Evolutionary conservation across 306 rosid species (phyloP), one percentile per base, ranked within the genome.

Genomic region (Aeschynomene evenia): DNA sequence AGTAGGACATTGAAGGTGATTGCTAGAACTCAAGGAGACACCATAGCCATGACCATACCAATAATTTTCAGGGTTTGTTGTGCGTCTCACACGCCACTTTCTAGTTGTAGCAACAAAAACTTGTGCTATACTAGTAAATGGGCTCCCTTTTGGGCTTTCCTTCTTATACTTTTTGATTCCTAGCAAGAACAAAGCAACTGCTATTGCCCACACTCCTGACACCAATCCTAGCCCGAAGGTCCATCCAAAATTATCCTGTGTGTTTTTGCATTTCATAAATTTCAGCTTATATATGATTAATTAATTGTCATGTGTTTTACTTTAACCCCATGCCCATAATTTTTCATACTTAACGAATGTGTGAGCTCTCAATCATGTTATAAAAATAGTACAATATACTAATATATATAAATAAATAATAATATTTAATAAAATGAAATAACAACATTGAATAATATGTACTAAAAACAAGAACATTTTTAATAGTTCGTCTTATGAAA

Each of bases 171-270:
- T 57, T 19, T 37, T 77, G 0, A 57, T 43, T 45, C 91, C 91
- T 0, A 59, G 1, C 29, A 86, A 16, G 58, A 83, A 83, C 28
- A 79, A 4, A 3, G 21, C 5, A 1, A 86, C 13, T 2, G 86
- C 82, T 56, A 61, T 66, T 2, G 33, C 83, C 81, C 81, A 10
- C 9, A 82, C 81, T 9, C 33, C 85, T 7, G 71, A 70, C 24
- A 76, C 29, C 22, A 86, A 55, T 36, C 85, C 81, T 14, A 81
- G 59, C 0, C 83, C 83, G 12, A 68, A 29, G 1, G 45, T 80
- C 91, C 91, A 83, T 58, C 91, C 77, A 7, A 81, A 43, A 37
- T 81, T 81, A 51, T 86, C 88, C 88, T 86, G 48, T 22, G 7
- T n/a, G 4, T 16, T 22, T 8, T 10, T 0, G 24, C 7, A 3